Evolutionary conservation across 2,329 filamentous ascomycete species (phyloP).

Genomic region (Aspergillaceae sp.): DNA sequence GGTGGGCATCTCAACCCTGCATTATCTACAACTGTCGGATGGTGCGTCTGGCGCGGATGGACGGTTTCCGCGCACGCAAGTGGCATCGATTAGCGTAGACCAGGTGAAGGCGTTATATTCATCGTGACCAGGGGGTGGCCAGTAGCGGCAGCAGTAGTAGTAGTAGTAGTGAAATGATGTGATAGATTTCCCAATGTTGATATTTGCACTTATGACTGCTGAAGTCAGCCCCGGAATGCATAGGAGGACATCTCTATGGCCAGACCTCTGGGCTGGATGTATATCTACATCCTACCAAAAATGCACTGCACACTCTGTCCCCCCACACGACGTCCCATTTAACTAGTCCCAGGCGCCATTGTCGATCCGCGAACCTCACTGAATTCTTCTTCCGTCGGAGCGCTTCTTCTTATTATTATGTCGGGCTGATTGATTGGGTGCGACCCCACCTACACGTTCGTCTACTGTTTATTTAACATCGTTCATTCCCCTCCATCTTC

Average conservation of each 20-base stretch:
- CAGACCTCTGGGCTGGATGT: too few relatives aligned
- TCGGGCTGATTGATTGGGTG: not conserved
- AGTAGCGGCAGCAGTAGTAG: too few relatives aligned
- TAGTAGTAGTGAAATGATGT: too few relatives aligned
- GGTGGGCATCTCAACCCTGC: constrained; percentile 29
- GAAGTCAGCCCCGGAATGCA: too few relatives aligned
- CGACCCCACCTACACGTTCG: not conserved
- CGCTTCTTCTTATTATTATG: not conserved
- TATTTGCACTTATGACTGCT: too few relatives aligned
- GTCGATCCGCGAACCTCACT: too few relatives aligned
- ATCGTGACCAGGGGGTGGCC: constrained; percentile 12
- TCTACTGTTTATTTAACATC: not conserved
- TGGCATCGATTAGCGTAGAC: constrained; percentile 23
- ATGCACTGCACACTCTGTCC: too few relatives aligned
- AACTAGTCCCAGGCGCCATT: too few relatives aligned
- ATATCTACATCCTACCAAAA: too few relatives aligned
- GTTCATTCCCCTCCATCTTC: not conserved
- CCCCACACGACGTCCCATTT: too few relatives aligned
- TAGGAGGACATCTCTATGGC: too few relatives aligned
- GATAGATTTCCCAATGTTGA: too few relatives aligned
- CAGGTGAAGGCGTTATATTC: constrained; percentile 28
- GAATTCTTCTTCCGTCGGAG: not conserved
- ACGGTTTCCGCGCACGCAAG: constrained; percentile 29
- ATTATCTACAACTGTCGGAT: constrained; percentile 28
- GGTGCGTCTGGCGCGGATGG: constrained; percentile 15